Evolutionary conservation across 495 filamentous ascomycete genomes (phyloP).

Genomic region (Apiosordaria backusii): DNA sequence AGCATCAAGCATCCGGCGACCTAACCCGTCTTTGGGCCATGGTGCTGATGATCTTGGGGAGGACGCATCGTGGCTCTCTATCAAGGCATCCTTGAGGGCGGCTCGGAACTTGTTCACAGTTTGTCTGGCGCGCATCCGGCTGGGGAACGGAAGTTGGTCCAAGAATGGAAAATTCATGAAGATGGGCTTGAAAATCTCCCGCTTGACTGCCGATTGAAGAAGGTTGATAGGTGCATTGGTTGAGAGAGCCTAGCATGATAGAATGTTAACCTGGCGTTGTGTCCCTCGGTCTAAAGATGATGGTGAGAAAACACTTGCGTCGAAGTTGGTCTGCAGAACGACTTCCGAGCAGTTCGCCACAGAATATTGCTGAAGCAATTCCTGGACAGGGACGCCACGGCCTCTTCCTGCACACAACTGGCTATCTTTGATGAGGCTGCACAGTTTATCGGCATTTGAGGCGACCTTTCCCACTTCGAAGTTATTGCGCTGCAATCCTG

Average conservation of each 20-base stretch:
- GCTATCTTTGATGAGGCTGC: constrained; percentile 10
- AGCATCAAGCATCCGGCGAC: constrained; percentile 16
- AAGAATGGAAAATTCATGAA: constrained; percentile 39
- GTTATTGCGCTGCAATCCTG: constrained; percentile 14
- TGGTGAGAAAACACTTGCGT: constrained; percentile 1
- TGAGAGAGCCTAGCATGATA: constrained; percentile 13
- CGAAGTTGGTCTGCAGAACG: constrained; percentile 15
- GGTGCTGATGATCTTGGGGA: neutral
- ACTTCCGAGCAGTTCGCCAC: constrained; percentile 23
- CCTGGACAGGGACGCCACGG: constrained; percentile 17
- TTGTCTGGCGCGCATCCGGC: constrained; percentile 18
- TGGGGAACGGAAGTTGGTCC: constrained; percentile 29
- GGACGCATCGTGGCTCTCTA: constrained; percentile 8
- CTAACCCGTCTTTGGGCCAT: constrained; percentile 9
- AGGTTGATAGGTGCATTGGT: constrained; percentile 28
- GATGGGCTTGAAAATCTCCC: constrained; percentile 38
- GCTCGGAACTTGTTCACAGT: constrained; percentile 14
- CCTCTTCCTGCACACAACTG: constrained; percentile 8
- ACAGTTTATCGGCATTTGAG: constrained; percentile 11
- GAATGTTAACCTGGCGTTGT: neutral
- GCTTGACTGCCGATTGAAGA: constrained; percentile 32
- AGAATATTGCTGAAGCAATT: constrained; percentile 19
- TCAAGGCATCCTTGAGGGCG: constrained; percentile 13
- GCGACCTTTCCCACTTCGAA: constrained; percentile 12
- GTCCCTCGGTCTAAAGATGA: neutral